These are phyloP conservation scores for Saccharomycopsis hybrid DNA, from an alignment of 1,139 yeast genomes.

Conservation along the genomic window DNA sequence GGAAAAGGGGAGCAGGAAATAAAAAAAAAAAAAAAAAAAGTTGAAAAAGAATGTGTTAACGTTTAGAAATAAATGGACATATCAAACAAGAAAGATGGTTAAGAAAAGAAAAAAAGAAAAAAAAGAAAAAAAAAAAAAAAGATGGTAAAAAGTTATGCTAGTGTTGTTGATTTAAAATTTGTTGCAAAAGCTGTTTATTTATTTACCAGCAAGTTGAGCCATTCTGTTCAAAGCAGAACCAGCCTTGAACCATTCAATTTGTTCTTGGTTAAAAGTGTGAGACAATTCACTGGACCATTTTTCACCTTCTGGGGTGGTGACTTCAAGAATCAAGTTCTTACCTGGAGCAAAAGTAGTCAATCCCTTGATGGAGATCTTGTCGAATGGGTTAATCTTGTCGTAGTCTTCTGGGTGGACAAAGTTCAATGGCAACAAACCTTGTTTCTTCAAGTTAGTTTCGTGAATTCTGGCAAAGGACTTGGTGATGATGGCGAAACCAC, in stretches of 20 bases:
- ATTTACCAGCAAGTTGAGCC: conserved; percentile 28
- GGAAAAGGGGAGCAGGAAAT: too few species aligned
- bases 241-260: conserved; percentile 97
- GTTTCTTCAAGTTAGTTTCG: conserved; percentile 93
- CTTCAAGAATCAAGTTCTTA: conserved; percentile 78
- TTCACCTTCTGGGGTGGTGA: conserved; percentile 80
- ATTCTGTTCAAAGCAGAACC: conserved; percentile 99
- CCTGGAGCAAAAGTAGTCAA: conserved; percentile 88
- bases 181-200: neutral
- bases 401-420: conserved; percentile 83
- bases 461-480: conserved; percentile 98
- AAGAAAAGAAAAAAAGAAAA: neutral
- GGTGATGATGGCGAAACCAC: conserved; percentile 95
- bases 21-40: too few species aligned
- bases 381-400: conserved; percentile 89
- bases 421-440: conserved; percentile 96
- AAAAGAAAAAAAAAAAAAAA: too few species aligned
- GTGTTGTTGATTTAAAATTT: too few species aligned
- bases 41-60: too few species aligned
- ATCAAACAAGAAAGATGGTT: too few species aligned
- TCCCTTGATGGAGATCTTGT: conserved; percentile 83
- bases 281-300: conserved; percentile 86
- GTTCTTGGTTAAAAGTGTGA: conserved; percentile 94
- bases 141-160: too few species aligned
- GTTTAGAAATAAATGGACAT: too few species aligned